Conservation (phyloP, 2,329 filamentous ascomycete species). For the Thelonectria blattea region DNA sequence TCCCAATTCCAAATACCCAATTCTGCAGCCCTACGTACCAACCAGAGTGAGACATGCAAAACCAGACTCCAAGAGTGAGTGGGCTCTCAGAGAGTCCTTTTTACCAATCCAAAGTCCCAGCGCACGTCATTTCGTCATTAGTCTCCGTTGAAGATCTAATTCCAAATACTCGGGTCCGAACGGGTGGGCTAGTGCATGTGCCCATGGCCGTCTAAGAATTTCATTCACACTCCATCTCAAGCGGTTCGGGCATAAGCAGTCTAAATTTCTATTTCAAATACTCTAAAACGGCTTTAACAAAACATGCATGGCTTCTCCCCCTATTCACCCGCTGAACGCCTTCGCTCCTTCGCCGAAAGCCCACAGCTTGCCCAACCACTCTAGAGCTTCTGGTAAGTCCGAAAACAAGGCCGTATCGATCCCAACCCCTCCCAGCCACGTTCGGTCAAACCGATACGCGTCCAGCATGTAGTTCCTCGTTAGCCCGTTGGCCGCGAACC, state of each 20-base stretch:
- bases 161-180: neutral
- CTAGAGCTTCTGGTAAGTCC: neutral
- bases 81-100: neutral
- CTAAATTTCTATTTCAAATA: too few relatives aligned
- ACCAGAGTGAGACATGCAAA: conserved; percentile 14
- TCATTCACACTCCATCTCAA: neutral
- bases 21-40: neutral
- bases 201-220: neutral
- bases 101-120: neutral
- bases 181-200: neutral
- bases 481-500: conserved; percentile 40
- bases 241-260: too few relatives aligned
- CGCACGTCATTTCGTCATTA: conserved; percentile 3
- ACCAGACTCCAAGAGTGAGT: too few relatives aligned
- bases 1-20: neutral
- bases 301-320: too few relatives aligned
- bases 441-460: conserved; percentile 7
- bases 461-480: conserved; percentile 40
- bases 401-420: conserved; percentile 17
- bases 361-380: neutral
- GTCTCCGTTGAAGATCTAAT: neutral
- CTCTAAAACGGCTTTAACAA: too few relatives aligned
- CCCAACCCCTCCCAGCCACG: conserved; percentile 10
- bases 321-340: too few relatives aligned
- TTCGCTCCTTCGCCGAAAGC: neutral